Evolutionary conservation across 2,329 filamentous ascomycete species (phyloP).

Genomic region (Claviceps sp.): DNA sequence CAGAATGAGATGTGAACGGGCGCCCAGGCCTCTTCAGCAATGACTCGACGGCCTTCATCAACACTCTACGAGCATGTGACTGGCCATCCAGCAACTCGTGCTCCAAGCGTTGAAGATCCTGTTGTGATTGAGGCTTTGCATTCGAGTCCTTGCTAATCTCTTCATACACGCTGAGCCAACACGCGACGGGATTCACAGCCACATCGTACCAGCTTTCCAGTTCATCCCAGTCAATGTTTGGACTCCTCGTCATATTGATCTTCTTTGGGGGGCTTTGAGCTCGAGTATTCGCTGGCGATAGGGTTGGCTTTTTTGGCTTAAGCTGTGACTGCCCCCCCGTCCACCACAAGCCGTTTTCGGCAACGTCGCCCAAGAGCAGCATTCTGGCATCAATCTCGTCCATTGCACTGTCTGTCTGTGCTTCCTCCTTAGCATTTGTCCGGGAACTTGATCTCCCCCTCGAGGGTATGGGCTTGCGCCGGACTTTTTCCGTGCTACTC

Average conservation of each 20-base stretch:
- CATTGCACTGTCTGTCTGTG: slow-evolving; percentile 10
- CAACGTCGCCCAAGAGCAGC: slow-evolving; percentile 59
- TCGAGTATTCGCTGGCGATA: not conserved
- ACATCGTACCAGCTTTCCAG: slow-evolving; percentile 62
- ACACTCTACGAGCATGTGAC: slow-evolving; percentile 51
- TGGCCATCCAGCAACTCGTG: slow-evolving; percentile 41
- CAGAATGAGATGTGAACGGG: slow-evolving; percentile 51
- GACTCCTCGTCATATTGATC: slow-evolving; percentile 14
- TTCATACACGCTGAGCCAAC: slow-evolving; percentile 50
- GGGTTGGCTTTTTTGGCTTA: not conserved
- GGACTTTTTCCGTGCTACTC: slow-evolving; percentile 13
- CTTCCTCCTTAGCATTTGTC: slow-evolving; percentile 5
- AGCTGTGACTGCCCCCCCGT: slow-evolving; percentile 34
- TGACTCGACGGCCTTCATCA: slow-evolving; percentile 68
- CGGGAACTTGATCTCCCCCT: slow-evolving; percentile 5
- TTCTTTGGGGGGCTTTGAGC: slow-evolving; percentile 3
- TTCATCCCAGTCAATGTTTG: slow-evolving; percentile 62
- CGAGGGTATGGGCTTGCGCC: slow-evolving; percentile 14
- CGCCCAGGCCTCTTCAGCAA: slow-evolving; percentile 68
- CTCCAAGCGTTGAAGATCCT: slow-evolving; percentile 32
- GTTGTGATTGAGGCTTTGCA: slow-evolving; percentile 21
- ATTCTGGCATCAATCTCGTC: slow-evolving; percentile 60
- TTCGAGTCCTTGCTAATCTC: slow-evolving; percentile 24
- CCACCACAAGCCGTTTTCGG: slow-evolving; percentile 77
- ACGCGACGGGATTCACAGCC: slow-evolving; percentile 52